A percentile compares a stretch with the other conserved stretches of the same genome.
These are phyloP conservation scores for Beverwykella pulmonaria DNA, from an alignment of 495 filamentous ascomycete genomes.

Conservation along the genomic window DNA sequence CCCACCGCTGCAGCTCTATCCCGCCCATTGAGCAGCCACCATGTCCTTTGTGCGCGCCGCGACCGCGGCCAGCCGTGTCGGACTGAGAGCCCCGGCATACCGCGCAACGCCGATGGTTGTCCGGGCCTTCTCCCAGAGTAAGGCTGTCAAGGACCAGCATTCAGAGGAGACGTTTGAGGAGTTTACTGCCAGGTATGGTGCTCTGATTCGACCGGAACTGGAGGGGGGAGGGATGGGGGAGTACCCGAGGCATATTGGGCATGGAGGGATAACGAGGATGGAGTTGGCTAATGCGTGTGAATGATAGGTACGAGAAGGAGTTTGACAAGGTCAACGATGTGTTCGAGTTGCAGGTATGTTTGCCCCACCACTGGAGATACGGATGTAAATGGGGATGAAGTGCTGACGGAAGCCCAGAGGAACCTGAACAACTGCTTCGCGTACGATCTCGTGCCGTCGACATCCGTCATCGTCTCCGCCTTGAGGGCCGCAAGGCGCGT, in stretches of 20 bases:
- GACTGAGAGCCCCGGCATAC: constrained; percentile 26
- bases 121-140: constrained; percentile 39
- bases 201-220: neutral
- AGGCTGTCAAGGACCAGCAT: constrained; percentile 35
- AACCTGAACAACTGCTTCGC: constrained; percentile 99
- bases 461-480: constrained; percentile 87
- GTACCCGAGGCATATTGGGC: constrained; percentile 8
- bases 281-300: constrained; percentile 19
- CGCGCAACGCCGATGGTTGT: constrained; percentile 22
- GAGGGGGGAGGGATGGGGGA: neutral
- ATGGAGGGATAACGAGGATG: constrained; percentile 31
- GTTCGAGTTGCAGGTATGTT: constrained; percentile 96
- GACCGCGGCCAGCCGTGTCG: constrained; percentile 24
- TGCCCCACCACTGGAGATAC: neutral
- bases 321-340: constrained; percentile 97
- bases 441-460: constrained; percentile 97
- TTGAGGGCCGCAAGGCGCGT: constrained; percentile 90
- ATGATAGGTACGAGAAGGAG: constrained; percentile 92
- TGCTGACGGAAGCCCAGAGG: constrained; percentile 59
- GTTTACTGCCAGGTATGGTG: constrained; percentile 91
- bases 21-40: constrained; percentile 5
- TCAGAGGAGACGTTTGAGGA: constrained; percentile 96
- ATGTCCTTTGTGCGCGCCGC: constrained; percentile 40
- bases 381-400: neutral
- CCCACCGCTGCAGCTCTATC: constrained; percentile 13